Conservation (phyloP, 108 stramenopile species). For the Thalassiosira profunda region DNA sequence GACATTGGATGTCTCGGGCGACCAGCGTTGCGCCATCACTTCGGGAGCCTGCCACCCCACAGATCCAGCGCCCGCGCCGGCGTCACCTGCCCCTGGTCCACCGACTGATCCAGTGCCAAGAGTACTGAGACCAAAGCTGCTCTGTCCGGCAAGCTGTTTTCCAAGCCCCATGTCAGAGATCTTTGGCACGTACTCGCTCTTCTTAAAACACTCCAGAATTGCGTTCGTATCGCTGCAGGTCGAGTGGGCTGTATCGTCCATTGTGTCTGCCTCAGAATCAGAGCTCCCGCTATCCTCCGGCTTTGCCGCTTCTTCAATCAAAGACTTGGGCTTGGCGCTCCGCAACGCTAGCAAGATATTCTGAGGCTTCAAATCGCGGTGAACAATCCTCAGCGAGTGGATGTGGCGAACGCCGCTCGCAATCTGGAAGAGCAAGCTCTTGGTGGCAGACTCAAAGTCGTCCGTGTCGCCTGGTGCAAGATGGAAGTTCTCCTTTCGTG, state of each 20-base stretch:
- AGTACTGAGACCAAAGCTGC: slow-evolving; percentile 89
- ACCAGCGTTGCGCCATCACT: slow-evolving; percentile 85
- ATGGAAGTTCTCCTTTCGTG: slow-evolving; percentile 33
- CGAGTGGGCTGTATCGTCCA: slow-evolving; percentile 5
- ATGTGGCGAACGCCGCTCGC: slow-evolving; percentile 91
- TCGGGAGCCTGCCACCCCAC: slow-evolving; percentile 99
- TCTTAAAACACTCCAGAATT: slow-evolving; percentile 57
- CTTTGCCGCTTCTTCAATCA: slow-evolving; percentile 1
- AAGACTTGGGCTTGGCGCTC: slow-evolving; percentile 30
- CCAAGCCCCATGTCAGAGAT: slow-evolving; percentile 98
- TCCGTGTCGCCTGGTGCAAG: slow-evolving; percentile 10
- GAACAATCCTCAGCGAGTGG: slow-evolving; percentile 93
- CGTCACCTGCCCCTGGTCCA: slow-evolving; percentile 45
- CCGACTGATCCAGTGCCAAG: slow-evolving; percentile 69
- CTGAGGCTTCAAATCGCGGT: slow-evolving; percentile 92
- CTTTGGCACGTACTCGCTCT: slow-evolving; percentile 86
- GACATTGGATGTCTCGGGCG: slow-evolving; percentile 61
- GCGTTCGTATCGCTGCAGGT: slow-evolving; percentile 41
- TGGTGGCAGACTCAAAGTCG: slow-evolving; percentile 48
- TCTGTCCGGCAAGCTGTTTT: slow-evolving; percentile 92
- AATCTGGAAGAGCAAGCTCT: slow-evolving; percentile 77
- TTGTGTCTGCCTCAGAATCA: slow-evolving; percentile 39
- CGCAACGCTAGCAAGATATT: slow-evolving; percentile 88
- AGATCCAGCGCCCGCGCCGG: slow-evolving; percentile 87
- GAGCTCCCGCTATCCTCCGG: slow-evolving; percentile 23